A percentile compares a stretch with the other conserved stretches of the same genome.
Conservation (phyloP, 257 asterid genomes). For the Forsythia viridissima region DNA sequence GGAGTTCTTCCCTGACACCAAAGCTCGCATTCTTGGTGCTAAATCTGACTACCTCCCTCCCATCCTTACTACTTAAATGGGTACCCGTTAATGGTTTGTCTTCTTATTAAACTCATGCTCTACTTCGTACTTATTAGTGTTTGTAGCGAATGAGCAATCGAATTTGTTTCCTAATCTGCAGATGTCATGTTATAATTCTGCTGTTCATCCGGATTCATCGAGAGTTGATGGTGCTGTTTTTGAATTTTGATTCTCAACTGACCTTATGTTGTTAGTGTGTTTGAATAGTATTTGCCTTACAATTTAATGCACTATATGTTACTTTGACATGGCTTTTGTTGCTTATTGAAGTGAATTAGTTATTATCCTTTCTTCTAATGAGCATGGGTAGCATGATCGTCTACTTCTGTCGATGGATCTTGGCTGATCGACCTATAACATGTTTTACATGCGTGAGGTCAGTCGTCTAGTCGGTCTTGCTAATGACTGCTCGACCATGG, state of each 20-base stretch:
- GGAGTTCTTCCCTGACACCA: slow-evolving; percentile 93
- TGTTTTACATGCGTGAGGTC: too few species aligned
- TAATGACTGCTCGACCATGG: too few species aligned
- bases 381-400: too few species aligned
- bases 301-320: background rate
- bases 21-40: slow-evolving; percentile 78
- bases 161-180: slow-evolving; percentile 14
- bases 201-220: slow-evolving; percentile 16
- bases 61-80: slow-evolving; percentile 68
- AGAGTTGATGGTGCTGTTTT: slow-evolving; percentile 17
- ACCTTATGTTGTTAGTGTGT: slow-evolving; percentile 1
- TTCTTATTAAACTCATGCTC: background rate
- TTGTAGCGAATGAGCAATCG: slow-evolving; percentile 11
- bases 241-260: slow-evolving; percentile 21
- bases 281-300: slow-evolving; percentile 1
- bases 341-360: background rate
- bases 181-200: slow-evolving; percentile 18
- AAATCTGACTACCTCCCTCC: slow-evolving; percentile 89
- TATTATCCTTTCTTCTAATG: too few species aligned
- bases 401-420: too few species aligned
- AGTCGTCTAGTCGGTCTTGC: too few species aligned
- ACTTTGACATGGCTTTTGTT: background rate
- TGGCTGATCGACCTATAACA: too few species aligned
- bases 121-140: background rate
- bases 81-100: slow-evolving; percentile 9